These are phyloP conservation scores for Fusarium paranaense DNA, from an alignment of 2,329 filamentous ascomycete species.

Conservation along the genomic window DNA sequence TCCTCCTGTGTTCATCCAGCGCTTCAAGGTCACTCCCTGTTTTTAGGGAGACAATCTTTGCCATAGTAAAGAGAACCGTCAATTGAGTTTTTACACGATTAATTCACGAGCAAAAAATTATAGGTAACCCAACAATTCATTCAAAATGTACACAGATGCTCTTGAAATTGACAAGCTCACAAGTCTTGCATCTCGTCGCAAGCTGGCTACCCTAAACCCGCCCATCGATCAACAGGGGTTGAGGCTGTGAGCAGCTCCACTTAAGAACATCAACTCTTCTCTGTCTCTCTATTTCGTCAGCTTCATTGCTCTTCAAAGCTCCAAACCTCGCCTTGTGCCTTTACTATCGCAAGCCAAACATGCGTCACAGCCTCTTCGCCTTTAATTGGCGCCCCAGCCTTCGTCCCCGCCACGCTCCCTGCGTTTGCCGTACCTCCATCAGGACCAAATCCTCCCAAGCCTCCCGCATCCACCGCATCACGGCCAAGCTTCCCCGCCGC, in stretches of 20 bases:
- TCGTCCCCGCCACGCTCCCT: conserved; percentile 14
- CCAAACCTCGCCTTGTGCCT: neutral
- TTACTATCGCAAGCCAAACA: conserved; percentile 8
- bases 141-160: too few species aligned
- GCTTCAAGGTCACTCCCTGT: neutral
- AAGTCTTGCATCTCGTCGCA: neutral
- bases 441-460: conserved; percentile 46
- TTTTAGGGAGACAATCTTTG: neutral
- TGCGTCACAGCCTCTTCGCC: conserved; percentile 41
- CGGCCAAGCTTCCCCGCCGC: conserved; percentile 70
- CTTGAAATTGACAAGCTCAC: neutral
- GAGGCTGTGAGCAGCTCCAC: conserved; percentile 30
- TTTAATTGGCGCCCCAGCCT: conserved; percentile 39
- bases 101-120: neutral
- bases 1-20: rapidly evolving
- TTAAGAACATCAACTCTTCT: neutral
- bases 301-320: neutral
- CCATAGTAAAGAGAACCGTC: neutral
- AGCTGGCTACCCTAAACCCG: conserved; percentile 24
- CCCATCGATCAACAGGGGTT: neutral
- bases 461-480: conserved; percentile 58
- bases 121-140: neutral
- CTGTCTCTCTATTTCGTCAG: neutral
- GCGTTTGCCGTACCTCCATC: conserved; percentile 9
- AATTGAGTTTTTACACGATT: neutral